Evolutionary conservation across 1,284 basidiomycete species (phyloP).

Genomic region (Kwoniella shivajii): DNA sequence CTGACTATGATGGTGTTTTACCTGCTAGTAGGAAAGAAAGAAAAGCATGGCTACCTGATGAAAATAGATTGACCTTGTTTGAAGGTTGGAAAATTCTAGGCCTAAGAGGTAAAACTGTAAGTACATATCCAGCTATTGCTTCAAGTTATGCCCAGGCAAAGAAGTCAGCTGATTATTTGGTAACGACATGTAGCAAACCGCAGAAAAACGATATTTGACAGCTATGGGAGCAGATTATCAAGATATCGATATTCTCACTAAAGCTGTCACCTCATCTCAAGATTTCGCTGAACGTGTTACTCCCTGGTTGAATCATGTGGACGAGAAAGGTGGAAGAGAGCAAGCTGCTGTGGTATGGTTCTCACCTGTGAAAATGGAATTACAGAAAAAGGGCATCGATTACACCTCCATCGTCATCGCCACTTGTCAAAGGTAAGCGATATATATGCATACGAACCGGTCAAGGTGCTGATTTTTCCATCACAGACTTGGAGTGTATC

Average conservation of each 20-base stretch:
- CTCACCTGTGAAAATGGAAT: conserved; percentile 23
- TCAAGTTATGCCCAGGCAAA: not conserved
- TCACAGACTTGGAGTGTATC: conserved; percentile 21
- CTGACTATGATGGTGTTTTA: conserved; percentile 23
- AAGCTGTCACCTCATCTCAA: conserved; percentile 13
- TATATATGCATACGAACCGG: not conserved
- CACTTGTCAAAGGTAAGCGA: conserved; percentile 29
- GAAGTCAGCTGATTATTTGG: not conserved
- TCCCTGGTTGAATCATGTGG: conserved; percentile 20
- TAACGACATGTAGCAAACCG: conserved; percentile 17
- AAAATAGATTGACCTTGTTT: conserved; percentile 30
- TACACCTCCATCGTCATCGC: conserved; percentile 21
- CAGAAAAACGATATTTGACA: conserved; percentile 34
- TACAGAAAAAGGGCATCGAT: conserved; percentile 22
- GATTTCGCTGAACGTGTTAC: conserved; percentile 30
- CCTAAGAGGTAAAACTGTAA: conserved; percentile 25
- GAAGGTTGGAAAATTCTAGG: conserved; percentile 37
- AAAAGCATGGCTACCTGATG: conserved; percentile 31
- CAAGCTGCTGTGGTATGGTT: conserved; percentile 29
- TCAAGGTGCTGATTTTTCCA: not conserved
- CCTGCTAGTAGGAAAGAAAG: conserved; percentile 12
- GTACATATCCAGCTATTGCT: not conserved
- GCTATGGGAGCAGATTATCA: conserved; percentile 42
- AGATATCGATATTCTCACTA: conserved; percentile 37
- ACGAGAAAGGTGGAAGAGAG: conserved; percentile 12